phyloP scores from a whole-genome alignment of 164 flowering plant species.

The Nymphaea thermarum region DNA sequence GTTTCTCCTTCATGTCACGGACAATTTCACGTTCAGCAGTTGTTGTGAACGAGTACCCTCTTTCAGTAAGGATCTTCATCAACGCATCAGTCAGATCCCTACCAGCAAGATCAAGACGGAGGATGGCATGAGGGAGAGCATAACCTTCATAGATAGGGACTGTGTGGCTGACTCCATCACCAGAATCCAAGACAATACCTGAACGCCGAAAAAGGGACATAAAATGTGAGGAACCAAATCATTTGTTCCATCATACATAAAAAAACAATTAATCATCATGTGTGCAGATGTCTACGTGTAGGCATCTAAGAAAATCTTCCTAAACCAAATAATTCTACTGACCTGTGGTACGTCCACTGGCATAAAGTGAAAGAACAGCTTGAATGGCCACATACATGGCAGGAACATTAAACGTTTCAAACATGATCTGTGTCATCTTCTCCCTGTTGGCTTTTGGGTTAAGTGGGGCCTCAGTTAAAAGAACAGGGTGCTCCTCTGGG shows the following conservation, averaged over 20 bases:
- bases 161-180: conserved; percentile 71
- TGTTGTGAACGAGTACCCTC: conserved; percentile 65
- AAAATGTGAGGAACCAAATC: no score
- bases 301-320: no score
- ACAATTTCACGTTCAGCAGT: conserved; percentile 78
- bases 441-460: conserved; percentile 6
- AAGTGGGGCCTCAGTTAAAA: conserved; percentile 5
- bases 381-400: conserved; percentile 8
- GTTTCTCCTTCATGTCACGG: conserved; percentile 69
- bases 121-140: conserved; percentile 74
- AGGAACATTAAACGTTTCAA: conserved; percentile 5
- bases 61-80: conserved; percentile 67
- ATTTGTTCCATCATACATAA: no score
- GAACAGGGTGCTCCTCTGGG: conserved; percentile 5
- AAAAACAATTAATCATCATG: no score
- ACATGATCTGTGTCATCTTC: conserved; percentile 8
- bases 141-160: conserved; percentile 70
- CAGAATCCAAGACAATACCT: conserved; percentile 73
- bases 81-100: conserved; percentile 53
- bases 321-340: not conserved
- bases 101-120: conserved; percentile 66
- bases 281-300: no score
- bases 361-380: conserved; percentile 6
- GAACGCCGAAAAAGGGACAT: not conserved
- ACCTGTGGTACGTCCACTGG: conserved; percentile 9